phyloP scores from a whole-genome alignment of 805 yeast species.

The Sugiyamaella lignohabitans region DNA sequence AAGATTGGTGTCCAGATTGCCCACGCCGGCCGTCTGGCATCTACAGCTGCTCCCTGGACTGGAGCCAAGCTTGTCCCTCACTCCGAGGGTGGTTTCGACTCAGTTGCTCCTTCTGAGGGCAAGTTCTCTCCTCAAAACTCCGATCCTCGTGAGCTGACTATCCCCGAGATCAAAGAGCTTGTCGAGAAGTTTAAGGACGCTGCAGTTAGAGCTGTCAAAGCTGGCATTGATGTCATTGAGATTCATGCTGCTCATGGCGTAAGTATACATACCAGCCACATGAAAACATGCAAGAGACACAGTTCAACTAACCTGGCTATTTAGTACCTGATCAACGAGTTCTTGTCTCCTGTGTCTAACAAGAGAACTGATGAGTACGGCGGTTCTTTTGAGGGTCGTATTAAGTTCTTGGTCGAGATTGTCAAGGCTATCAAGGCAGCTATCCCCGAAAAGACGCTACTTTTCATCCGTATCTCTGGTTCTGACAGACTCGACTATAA shows the following conservation, averaged over 20 bases:
- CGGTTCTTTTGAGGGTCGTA: slow-evolving; percentile 53
- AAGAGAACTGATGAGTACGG: slow-evolving; percentile 56
- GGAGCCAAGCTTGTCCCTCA: slow-evolving; percentile 22
- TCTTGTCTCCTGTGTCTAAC: slow-evolving; percentile 42
- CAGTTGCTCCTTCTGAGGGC: slow-evolving; percentile 24
- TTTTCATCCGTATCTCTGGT: slow-evolving; percentile 45
- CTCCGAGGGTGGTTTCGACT: slow-evolving; percentile 34
- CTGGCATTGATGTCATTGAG: slow-evolving; percentile 57
- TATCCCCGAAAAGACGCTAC: slow-evolving; percentile 39
- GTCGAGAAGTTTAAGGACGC: slow-evolving; percentile 40
- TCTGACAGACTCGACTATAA: slow-evolving; percentile 33
- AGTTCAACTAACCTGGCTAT: too few species aligned
- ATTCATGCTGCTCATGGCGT: slow-evolving; percentile 61
- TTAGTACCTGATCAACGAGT: slow-evolving; percentile 44
- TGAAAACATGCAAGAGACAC: too few species aligned
- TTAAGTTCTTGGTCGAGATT: slow-evolving; percentile 42
- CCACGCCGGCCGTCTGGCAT: slow-evolving; percentile 49
- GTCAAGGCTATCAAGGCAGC: slow-evolving; percentile 39
- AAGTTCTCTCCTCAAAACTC: slow-evolving; percentile 31
- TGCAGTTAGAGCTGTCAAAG: slow-evolving; percentile 44
- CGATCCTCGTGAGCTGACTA: slow-evolving; percentile 35
- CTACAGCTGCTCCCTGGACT: slow-evolving; percentile 31
- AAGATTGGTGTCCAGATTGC: slow-evolving; percentile 48
- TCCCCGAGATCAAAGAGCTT: slow-evolving; percentile 34
- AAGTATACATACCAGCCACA: too few species aligned